Evolutionary conservation across 257 asterid species (phyloP), one percentile per base, ranked within the genome.

Genomic region (Plectranthus barbatus): DNA sequence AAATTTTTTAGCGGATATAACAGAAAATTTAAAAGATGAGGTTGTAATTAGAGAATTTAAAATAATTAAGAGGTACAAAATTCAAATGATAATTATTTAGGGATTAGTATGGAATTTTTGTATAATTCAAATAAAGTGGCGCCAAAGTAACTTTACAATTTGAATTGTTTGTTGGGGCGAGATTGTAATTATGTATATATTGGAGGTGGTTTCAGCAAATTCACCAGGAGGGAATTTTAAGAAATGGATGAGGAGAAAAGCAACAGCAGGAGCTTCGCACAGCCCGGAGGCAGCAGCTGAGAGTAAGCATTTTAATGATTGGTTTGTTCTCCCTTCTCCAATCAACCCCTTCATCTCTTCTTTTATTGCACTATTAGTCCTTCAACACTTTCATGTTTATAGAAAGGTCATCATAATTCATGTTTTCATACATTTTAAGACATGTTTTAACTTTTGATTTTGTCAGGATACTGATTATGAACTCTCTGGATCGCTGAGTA

Each of bases 401-500:
- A 12, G 7, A 17, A 56, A 5, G 4, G 13, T 14, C 26, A 4
- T 9, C 62, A 26, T 26, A 26, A 26, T 26, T 26, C 2, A 26
- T 26, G 2, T 26, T 26, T 40, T 12, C 13, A 40, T 12, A 40
- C 11, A 37, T 24, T n/a, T 11, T 64, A 48, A 68, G n/a, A 3
- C n/a, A 7, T 21, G 33, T 19, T 3, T 9, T 12, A 53, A 34
- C 19, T 69, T 67, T 34, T 66, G 6, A 9, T 9, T 37, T 52
- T 70, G 66, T 1, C 88, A 85, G 91, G 95, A 74, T 87, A 39
- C 68, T 87, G 17, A 64, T 75, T 40, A 46, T 80, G 14, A 81
- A 78, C 61, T 85, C 87, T 74, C 57, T 81, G 88, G 95, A 87
- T 72, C 91, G 82, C 61, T 79, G 78, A 77, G 53, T 37, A 9